These are phyloP conservation scores for Periconia sp. DNA, from an alignment of 2,329 filamentous ascomycete species.

Conservation along the genomic window DNA sequence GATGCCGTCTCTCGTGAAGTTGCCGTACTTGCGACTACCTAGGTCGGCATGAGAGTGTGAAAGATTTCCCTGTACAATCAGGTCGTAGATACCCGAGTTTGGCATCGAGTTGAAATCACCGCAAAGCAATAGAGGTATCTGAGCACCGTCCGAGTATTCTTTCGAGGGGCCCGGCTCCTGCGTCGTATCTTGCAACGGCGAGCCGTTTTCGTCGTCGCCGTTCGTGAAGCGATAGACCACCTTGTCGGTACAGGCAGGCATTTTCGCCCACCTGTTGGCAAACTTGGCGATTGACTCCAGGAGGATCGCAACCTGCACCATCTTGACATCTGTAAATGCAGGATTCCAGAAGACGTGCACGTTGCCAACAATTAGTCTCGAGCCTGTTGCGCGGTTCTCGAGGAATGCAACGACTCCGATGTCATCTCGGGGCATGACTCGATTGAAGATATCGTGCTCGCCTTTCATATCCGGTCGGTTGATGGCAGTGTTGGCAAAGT, in stretches of 20 bases:
- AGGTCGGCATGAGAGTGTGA: conserved; percentile 81
- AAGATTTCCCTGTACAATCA: conserved; percentile 81
- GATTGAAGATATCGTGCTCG: conserved; percentile 96
- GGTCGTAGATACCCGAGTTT: conserved; percentile 88
- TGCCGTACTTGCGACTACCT: conserved; percentile 82
- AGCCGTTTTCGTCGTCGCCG: conserved; percentile 57
- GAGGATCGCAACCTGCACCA: conserved; percentile 92
- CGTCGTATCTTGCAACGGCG: conserved; percentile 56
- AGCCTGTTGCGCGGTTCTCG: conserved; percentile 89
- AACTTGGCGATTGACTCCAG: conserved; percentile 90
- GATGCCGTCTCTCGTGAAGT: conserved; percentile 90
- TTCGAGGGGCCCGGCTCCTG: conserved; percentile 78
- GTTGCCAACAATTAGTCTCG: conserved; percentile 89
- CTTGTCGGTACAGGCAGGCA: conserved; percentile 84
- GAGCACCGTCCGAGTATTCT: conserved; percentile 83
- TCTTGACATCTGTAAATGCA: conserved; percentile 88
- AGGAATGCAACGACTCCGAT: conserved; percentile 92
- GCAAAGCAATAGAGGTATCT: conserved; percentile 89
- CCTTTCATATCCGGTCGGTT: conserved; percentile 97
- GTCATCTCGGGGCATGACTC: conserved; percentile 97
- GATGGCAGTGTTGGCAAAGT: conserved; percentile 90
- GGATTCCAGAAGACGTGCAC: conserved; percentile 96
- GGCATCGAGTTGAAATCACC: conserved; percentile 94
- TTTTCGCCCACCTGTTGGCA: conserved; percentile 82
- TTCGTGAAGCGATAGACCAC: conserved; percentile 56